phyloP scores from a whole-genome alignment of 2,329 filamentous ascomycete genomes.

The Fusarium tanahbumbuense region DNA sequence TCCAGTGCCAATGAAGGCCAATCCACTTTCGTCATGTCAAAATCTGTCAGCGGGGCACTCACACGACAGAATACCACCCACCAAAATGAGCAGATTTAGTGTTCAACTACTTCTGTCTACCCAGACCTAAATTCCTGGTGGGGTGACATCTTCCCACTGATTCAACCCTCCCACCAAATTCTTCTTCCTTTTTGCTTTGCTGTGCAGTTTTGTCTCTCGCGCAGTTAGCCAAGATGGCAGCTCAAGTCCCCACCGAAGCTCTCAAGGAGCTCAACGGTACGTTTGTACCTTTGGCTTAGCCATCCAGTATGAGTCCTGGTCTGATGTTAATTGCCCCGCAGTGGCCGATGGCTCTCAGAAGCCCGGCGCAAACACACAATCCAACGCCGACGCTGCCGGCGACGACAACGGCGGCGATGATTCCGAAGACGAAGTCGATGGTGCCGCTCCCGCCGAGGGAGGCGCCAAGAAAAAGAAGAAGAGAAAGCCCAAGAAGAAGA shows the following conservation, averaged over 20 bases:
- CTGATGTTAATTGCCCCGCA: constrained; percentile 42
- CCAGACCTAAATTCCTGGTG: constrained; percentile 33
- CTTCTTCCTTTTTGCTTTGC: constrained; percentile 25
- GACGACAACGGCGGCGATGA: constrained; percentile 63
- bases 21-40: constrained; percentile 45
- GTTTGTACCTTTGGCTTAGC: constrained; percentile 1
- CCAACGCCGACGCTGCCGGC: constrained; percentile 53
- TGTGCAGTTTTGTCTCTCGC: constrained; percentile 25
- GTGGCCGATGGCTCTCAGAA: constrained; percentile 56
- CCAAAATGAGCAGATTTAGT: neutral
- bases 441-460: constrained; percentile 54
- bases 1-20: constrained; percentile 9
- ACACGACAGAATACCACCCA: constrained; percentile 3
- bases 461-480: constrained; percentile 66
- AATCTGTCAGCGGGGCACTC: constrained; percentile 38
- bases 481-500: constrained; percentile 88
- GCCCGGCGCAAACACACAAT: constrained; percentile 56
- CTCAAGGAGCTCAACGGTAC: constrained; percentile 58
- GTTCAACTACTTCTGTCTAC: constrained; percentile 35
- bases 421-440: constrained; percentile 62
- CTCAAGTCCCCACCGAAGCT: constrained; percentile 57
- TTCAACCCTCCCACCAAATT: constrained; percentile 40
- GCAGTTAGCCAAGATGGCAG: constrained; percentile 55
- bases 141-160: constrained; percentile 38
- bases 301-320: constrained; percentile 3